phyloP scores from a whole-genome alignment of 768 basidiomycete genomes.

The Naganishia friedmannii region DNA sequence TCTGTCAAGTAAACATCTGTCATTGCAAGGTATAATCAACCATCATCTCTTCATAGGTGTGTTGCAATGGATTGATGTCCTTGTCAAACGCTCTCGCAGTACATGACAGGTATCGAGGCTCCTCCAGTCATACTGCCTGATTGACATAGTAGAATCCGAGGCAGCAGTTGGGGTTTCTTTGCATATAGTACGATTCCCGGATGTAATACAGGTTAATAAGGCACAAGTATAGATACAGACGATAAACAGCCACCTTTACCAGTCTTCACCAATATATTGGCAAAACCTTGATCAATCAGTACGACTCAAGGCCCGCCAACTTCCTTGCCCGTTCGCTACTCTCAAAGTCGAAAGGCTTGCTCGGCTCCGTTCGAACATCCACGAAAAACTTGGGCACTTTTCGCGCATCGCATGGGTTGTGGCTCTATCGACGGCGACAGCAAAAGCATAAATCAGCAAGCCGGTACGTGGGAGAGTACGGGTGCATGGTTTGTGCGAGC shows the following conservation, averaged over 20 bases:
- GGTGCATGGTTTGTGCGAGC: not conserved
- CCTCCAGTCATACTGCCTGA: no score
- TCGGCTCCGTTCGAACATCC: conserved; percentile 17
- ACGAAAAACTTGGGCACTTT: conserved; percentile 1
- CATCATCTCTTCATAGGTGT: no score
- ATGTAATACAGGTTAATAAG: not conserved
- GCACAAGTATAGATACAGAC: not conserved
- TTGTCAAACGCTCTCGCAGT: no score
- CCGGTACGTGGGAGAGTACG: no score
- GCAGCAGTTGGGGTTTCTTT: no score
- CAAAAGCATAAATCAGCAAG: not conserved
- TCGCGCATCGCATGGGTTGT: conserved; percentile 26
- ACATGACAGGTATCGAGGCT: no score
- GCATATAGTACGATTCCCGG: not conserved
- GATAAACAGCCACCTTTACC: not conserved
- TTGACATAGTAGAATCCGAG: no score
- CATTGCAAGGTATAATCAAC: no score
- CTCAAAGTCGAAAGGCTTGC: conserved; percentile 24
- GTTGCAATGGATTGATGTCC: no score
- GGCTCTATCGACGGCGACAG: not conserved
- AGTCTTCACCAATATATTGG: not conserved
- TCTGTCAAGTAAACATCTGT: no score
- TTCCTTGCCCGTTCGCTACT: conserved; percentile 12
- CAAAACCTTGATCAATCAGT: not conserved
- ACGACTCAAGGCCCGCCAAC: conserved; percentile 24